Evolutionary conservation across 2,329 filamentous ascomycete genomes (phyloP).

Genomic region (Amphichorda felina): DNA sequence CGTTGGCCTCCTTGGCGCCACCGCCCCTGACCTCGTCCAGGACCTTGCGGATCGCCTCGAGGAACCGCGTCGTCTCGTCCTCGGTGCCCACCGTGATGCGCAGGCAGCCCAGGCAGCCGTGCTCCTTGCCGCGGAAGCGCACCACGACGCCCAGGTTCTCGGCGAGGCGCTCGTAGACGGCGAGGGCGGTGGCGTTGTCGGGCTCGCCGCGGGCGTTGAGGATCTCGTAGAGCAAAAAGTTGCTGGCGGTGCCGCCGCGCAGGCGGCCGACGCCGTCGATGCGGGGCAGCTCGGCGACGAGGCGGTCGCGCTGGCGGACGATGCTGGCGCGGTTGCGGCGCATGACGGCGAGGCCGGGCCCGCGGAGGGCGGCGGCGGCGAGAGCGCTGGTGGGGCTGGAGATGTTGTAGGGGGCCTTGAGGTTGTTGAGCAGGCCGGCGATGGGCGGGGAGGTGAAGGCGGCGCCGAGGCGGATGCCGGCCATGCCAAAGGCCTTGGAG

Average conservation of each 20-base stretch:
- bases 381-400: constrained; percentile 77
- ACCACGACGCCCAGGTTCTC: constrained; percentile 85
- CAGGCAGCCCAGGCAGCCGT: constrained; percentile 78
- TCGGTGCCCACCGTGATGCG: constrained; percentile 90
- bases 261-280: constrained; percentile 72
- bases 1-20: constrained; percentile 16
- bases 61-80: constrained; percentile 67
- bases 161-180: constrained; percentile 74
- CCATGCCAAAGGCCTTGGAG: constrained; percentile 95
- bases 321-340: constrained; percentile 56
- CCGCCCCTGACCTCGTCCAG: constrained; percentile 31
- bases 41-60: constrained; percentile 50
- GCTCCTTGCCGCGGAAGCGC: constrained; percentile 84
- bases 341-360: constrained; percentile 63
- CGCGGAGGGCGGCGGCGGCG: constrained; percentile 59
- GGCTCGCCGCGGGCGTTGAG: constrained; percentile 60
- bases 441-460: constrained; percentile 70
- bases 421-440: constrained; percentile 70
- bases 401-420: constrained; percentile 96
- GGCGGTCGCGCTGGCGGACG: constrained; percentile 61
- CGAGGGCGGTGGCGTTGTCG: constrained; percentile 66
- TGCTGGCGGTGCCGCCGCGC: constrained; percentile 68
- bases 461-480: constrained; percentile 80
- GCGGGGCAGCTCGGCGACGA: constrained; percentile 60
- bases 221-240: constrained; percentile 88